phyloP scores from a whole-genome alignment of 768 basidiomycete species.

The Trametes gibbosa region DNA sequence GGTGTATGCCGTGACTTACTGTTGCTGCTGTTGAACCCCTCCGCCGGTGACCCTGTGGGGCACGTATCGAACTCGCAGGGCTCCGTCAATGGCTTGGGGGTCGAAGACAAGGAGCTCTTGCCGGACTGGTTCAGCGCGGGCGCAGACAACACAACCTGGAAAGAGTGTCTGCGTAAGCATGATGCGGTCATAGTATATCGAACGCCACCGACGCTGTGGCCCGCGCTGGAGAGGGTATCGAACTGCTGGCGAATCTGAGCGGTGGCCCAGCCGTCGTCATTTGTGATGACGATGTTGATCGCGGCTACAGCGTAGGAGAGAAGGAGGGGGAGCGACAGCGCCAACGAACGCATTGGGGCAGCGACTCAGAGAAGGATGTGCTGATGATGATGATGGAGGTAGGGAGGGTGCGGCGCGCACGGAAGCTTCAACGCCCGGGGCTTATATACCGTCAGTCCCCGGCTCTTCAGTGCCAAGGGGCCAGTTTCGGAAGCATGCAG shows the following conservation, averaged over 20 bases:
- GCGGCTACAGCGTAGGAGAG: background rate
- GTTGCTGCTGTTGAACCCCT: constrained; percentile 29
- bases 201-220: constrained; percentile 22
- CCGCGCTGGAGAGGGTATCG: constrained; percentile 24
- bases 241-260: constrained; percentile 32
- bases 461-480: too few relatives aligned
- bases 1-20: constrained; percentile 15
- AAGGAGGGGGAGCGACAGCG: background rate
- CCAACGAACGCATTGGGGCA: background rate
- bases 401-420: background rate
- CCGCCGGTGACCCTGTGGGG: constrained; percentile 31
- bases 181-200: background rate
- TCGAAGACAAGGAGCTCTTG: constrained; percentile 28
- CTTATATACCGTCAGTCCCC: background rate
- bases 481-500: background rate
- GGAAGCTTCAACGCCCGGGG: background rate
- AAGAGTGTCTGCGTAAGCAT: too few relatives aligned
- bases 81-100: constrained; percentile 27
- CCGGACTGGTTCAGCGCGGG: constrained; percentile 36
- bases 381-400: background rate
- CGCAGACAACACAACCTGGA: constrained; percentile 31
- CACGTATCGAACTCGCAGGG: constrained; percentile 35
- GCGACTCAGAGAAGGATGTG: background rate
- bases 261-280: constrained; percentile 36
- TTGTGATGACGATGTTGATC: constrained; percentile 26